A percentile compares a stretch with the other conserved stretches of the same genome.
Conservation (phyloP, 345 rosid species). For the Rhodomyrtus tomentosa region DNA sequence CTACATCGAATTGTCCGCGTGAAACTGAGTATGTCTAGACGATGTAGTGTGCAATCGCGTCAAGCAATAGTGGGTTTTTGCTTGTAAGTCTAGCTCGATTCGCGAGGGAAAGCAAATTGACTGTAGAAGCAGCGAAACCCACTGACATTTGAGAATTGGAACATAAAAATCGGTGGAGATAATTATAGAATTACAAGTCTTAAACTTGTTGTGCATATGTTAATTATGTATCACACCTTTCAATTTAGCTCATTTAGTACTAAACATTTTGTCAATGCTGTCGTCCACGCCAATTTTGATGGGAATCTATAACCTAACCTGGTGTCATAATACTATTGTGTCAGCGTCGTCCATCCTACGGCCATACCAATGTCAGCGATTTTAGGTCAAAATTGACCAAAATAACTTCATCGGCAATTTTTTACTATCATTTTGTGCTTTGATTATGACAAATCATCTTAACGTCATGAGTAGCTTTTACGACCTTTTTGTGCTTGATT, state of each 20-base stretch:
- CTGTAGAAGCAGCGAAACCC: not conserved
- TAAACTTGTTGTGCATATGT: too few species aligned
- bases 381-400: too few species aligned
- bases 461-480: not conserved
- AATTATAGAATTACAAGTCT: too few species aligned
- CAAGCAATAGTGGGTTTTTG: not conserved
- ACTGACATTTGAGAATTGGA: not conserved
- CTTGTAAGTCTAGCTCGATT: not conserved
- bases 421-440: not conserved
- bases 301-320: too few species aligned
- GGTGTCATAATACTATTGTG: too few species aligned
- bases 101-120: not conserved
- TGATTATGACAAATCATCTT: not conserved
- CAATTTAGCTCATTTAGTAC: too few species aligned
- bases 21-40: not conserved
- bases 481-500: not conserved
- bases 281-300: too few species aligned
- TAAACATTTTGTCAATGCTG: too few species aligned
- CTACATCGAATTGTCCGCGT: not conserved
- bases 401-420: too few species aligned
- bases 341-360: too few species aligned
- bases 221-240: rapidly evolving
- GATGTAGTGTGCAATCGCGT: not conserved
- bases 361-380: too few species aligned
- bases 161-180: not conserved